These are phyloP conservation scores for Neltuma alba DNA, from an alignment of 306 rosid species.

Conservation along the genomic window DNA sequence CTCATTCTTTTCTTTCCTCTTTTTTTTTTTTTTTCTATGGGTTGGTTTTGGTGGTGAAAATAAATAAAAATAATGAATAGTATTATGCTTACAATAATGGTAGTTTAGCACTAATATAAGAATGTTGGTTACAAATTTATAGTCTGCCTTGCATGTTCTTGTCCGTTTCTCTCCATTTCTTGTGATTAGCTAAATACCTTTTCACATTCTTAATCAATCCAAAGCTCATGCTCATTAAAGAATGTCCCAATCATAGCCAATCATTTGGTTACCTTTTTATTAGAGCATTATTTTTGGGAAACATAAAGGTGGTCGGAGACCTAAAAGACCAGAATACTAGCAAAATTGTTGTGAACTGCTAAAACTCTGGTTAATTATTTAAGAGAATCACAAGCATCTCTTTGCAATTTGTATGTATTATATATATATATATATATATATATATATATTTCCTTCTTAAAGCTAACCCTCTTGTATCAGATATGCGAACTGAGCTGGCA, in stretches of 20 bases:
- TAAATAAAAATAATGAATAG: conserved; percentile 14
- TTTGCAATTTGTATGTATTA: conserved; percentile 15
- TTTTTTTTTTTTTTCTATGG: background rate
- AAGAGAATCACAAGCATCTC: background rate
- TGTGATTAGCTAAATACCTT: conserved; percentile 12
- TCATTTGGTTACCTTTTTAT: conserved; percentile 46
- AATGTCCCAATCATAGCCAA: conserved; percentile 49
- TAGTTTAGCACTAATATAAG: conserved; percentile 1
- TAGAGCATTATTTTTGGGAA: conserved; percentile 22
- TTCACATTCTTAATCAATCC: conserved; percentile 22
- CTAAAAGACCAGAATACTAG: background rate
- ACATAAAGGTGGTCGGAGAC: conserved; percentile 42
- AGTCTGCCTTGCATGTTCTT: conserved; percentile 16
- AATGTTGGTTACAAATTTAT: background rate
- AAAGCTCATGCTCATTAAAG: conserved; percentile 30
- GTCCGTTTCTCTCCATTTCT: background rate
- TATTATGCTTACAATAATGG: conserved; percentile 27
- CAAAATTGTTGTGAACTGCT: conserved; percentile 1
- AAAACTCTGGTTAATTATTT: background rate
- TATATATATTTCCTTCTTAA: too few species aligned
- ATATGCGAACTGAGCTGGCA: conserved; percentile 45
- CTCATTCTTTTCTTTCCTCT: background rate
- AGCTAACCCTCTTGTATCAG: conserved; percentile 4
- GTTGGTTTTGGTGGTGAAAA: conserved; percentile 17
- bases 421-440: too few species aligned